phyloP scores from a whole-genome alignment of 73 alveolate species.

The Blepharisma japonicum region DNA sequence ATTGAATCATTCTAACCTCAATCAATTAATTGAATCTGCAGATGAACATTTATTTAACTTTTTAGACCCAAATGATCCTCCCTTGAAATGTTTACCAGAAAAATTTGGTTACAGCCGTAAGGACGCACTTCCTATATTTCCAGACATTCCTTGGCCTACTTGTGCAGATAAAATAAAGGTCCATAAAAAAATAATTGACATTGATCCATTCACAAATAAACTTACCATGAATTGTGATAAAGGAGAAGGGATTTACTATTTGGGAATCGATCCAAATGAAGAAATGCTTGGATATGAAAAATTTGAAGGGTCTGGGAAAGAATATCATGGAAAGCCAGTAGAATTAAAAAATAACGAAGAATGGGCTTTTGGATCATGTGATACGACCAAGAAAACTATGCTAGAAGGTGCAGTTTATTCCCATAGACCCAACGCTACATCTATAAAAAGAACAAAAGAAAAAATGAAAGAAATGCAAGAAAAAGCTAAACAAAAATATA shows the following conservation, averaged over 20 bases:
- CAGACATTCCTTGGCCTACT: neutral
- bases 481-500: neutral
- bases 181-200: neutral
- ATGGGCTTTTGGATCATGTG: constrained; percentile 19
- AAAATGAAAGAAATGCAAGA: constrained; percentile 26
- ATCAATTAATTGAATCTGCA: no score
- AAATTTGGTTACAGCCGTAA: neutral
- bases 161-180: neutral
- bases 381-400: neutral
- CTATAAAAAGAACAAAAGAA: neutral
- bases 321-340: constrained; percentile 1
- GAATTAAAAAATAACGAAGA: neutral
- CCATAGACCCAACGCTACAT: neutral
- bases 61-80: no score
- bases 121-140: neutral
- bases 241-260: no score
- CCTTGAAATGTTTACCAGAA: neutral
- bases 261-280: no score
- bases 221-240: neutral
- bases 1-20: no score
- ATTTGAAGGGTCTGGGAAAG: no score
- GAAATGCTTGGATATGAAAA: no score
- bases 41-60: no score
- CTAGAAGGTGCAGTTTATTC: constrained; percentile 2
- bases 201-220: neutral